phyloP scores from a whole-genome alignment of 768 basidiomycete species.

The Baorangia bicolor region DNA sequence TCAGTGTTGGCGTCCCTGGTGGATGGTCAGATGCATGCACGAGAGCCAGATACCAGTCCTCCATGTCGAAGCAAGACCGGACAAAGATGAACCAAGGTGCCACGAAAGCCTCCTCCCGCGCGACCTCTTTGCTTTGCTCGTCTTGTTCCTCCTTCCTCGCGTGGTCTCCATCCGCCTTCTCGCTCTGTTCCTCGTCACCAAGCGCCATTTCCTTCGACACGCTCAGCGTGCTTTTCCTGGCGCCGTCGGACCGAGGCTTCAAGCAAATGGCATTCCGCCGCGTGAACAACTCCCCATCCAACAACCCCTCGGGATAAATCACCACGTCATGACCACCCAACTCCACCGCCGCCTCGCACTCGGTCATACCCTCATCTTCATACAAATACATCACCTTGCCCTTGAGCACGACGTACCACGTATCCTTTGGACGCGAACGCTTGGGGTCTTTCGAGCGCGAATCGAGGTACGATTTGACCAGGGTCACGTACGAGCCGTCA shows the following conservation, averaged over 20 bases:
- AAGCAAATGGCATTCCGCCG: constrained; percentile 87
- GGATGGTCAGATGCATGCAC: constrained; percentile 70
- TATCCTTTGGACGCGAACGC: constrained; percentile 82
- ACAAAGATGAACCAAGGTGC: constrained; percentile 95
- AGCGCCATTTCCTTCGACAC: constrained; percentile 53
- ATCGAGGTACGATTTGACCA: constrained; percentile 79
- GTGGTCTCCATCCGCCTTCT: constrained; percentile 24
- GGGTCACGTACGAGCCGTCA: constrained; percentile 74
- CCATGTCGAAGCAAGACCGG: constrained; percentile 86
- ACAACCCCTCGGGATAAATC: constrained; percentile 69
- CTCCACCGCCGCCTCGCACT: constrained; percentile 90
- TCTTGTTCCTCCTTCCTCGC: constrained; percentile 35
- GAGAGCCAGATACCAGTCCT: constrained; percentile 92
- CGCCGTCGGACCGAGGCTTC: constrained; percentile 45
- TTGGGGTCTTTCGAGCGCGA: constrained; percentile 83
- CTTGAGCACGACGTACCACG: constrained; percentile 92
- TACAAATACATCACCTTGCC: constrained; percentile 89
- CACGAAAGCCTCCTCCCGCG: constrained; percentile 50
- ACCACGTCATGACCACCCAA: constrained; percentile 74
- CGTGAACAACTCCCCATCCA: constrained; percentile 88
- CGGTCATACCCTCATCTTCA: constrained; percentile 87
- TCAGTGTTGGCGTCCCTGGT: constrained; percentile 58
- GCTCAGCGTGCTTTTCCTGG: constrained; percentile 44
- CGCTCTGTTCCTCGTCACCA: constrained; percentile 24
- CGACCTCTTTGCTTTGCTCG: constrained; percentile 37